A percentile compares a stretch with the other conserved stretches of the same genome.
Evolutionary conservation across 1,139 yeast genomes (phyloP).

Genomic region (Geotrichum histeridarum): DNA sequence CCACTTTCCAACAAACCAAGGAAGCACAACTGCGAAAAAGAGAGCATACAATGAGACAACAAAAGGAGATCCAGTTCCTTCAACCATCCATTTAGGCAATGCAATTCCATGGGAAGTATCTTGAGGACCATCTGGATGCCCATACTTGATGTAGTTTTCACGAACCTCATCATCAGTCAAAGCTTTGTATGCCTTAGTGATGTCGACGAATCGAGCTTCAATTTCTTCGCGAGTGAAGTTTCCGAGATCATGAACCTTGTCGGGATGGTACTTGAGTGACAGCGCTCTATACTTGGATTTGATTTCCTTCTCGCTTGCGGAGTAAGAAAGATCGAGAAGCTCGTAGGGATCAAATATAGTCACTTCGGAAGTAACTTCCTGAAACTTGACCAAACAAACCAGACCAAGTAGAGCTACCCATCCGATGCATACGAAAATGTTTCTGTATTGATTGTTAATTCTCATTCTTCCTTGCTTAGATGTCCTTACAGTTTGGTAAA

Average conservation of each 20-base stretch:
- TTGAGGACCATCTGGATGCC: constrained; percentile 98
- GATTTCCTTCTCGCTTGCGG: constrained; percentile 71
- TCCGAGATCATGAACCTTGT: constrained; percentile 57
- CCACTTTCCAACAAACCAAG: constrained; percentile 76
- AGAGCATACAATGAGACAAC: constrained; percentile 63
- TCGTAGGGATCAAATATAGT: constrained; percentile 83
- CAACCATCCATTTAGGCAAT: constrained; percentile 84
- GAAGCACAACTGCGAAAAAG: constrained; percentile 72
- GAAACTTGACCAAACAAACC: constrained; percentile 46
- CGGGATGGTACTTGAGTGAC: constrained; percentile 89
- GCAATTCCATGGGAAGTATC: constrained; percentile 95
- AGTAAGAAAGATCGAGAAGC: constrained; percentile 65
- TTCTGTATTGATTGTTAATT: constrained; percentile 33
- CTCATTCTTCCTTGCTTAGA: not conserved
- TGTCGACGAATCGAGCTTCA: constrained; percentile 74
- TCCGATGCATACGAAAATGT: constrained; percentile 51
- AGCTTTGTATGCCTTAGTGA: constrained; percentile 90
- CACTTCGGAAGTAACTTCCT: constrained; percentile 43
- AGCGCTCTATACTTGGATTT: constrained; percentile 80
- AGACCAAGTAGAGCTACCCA: constrained; percentile 60
- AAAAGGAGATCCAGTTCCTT: constrained; percentile 68
- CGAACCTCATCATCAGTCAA: constrained; percentile 84
- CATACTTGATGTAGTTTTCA: constrained; percentile 78
- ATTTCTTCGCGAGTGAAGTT: constrained; percentile 59
- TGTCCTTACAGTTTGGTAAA: constrained; percentile 23